These are phyloP conservation scores for Nothophaeocryptopus gaeumannii DNA, from an alignment of 2,329 filamentous ascomycete species.

Conservation along the genomic window DNA sequence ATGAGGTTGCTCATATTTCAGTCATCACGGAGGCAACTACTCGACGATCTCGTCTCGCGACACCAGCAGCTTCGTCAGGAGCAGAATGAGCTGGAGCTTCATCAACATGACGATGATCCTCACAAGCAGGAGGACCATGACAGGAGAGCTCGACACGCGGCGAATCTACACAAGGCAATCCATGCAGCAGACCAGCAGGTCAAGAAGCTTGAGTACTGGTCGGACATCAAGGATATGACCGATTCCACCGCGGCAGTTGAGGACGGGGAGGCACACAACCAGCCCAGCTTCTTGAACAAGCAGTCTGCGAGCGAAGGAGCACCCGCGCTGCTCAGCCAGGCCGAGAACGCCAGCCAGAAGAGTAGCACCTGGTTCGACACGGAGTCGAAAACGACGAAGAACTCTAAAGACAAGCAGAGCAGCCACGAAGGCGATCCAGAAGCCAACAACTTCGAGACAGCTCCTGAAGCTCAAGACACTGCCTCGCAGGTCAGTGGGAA, in stretches of 20 bases:
- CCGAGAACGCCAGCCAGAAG: conserved; percentile 13
- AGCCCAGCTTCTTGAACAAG: conserved; percentile 26
- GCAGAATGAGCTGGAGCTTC: conserved; percentile 45
- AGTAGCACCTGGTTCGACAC: conserved; percentile 20
- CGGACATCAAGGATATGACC: conserved; percentile 56
- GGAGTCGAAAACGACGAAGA: conserved; percentile 13
- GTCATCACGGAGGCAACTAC: conserved; percentile 73
- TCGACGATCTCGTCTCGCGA: conserved; percentile 63
- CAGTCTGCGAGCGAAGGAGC: conserved; percentile 16
- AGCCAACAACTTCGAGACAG: conserved; percentile 19
- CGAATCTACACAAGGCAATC: conserved; percentile 71
- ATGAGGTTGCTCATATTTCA: conserved; percentile 89
- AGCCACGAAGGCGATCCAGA: conserved; percentile 14
- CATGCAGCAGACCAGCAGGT: conserved; percentile 78
- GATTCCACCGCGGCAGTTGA: conserved; percentile 16
- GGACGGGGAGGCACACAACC: conserved; percentile 11
- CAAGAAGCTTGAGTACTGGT: conserved; percentile 80
- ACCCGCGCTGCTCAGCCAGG: neutral
- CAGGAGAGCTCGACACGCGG: conserved; percentile 47
- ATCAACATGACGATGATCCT: conserved; percentile 39
- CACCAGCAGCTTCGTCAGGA: conserved; percentile 56
- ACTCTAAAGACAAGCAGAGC: conserved; percentile 17
- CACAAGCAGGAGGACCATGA: conserved; percentile 45
- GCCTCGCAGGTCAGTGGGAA: conserved; percentile 10
- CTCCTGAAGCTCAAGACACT: conserved; percentile 14